Conservation (phyloP, 495 filamentous ascomycete genomes). For the Aspergillus avenaceus region DNA sequence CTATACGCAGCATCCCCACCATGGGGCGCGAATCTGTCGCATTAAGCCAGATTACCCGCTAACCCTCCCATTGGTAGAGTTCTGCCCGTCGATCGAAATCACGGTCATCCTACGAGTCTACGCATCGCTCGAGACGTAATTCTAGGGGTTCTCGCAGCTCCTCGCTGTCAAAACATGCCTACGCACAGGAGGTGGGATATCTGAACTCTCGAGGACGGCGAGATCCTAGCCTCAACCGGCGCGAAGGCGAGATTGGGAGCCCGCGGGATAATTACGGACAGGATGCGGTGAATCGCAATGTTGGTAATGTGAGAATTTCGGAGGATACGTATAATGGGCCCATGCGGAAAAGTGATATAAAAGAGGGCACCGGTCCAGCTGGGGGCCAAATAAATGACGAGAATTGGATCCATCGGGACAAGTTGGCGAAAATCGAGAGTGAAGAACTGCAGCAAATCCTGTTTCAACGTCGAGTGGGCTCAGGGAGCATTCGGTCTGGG, state of each 20-base stretch:
- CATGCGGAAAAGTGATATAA: conserved; percentile 11
- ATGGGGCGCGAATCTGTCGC: too few relatives aligned
- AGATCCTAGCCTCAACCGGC: conserved; percentile 45
- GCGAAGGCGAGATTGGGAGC: conserved; percentile 54
- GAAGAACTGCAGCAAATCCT: conserved; percentile 82
- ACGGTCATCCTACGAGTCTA: conserved; percentile 35
- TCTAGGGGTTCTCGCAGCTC: conserved; percentile 41
- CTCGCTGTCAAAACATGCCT: conserved; percentile 30
- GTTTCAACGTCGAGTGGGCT: conserved; percentile 53
- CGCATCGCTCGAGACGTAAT: conserved; percentile 29
- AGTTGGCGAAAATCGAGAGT: conserved; percentile 88
- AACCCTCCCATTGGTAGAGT: conserved; percentile 16
- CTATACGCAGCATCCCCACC: too few relatives aligned
- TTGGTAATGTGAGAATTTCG: conserved; percentile 19
- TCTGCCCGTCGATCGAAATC: conserved; percentile 27
- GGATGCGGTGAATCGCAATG: conserved; percentile 30
- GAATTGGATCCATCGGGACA: conserved; percentile 94
- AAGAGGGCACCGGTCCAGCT: conserved; percentile 7
- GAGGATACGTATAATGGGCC: conserved; percentile 15
- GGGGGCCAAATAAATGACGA: conserved; percentile 33
- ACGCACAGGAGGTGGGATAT: conserved; percentile 25
- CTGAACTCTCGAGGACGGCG: conserved; percentile 33
- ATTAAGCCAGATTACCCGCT: neutral
- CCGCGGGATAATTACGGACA: conserved; percentile 50
- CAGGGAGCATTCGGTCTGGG: conserved; percentile 53